Evolutionary conservation across 345 rosid genomes (phyloP).

Genomic region (Toxicodendron radicans): DNA sequence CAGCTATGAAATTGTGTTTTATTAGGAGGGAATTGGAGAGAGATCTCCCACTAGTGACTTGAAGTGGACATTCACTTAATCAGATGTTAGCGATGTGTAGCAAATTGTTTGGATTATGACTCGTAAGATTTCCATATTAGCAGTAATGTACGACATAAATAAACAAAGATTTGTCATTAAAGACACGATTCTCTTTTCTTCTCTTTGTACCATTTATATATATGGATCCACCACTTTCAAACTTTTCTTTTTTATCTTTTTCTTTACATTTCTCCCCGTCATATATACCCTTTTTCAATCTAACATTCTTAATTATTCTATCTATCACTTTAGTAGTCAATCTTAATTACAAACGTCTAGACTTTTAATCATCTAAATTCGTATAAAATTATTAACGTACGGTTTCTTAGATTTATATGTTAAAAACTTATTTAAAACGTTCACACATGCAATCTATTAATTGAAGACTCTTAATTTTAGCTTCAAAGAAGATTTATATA

Average conservation of each 20-base stretch:
- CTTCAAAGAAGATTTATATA: no score
- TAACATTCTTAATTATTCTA: no score
- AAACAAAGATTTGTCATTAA: neutral
- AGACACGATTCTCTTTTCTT: constrained; percentile 17
- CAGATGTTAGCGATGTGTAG: neutral
- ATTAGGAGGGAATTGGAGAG: neutral
- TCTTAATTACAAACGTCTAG: no score
- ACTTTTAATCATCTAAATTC: no score
- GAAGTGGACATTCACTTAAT: constrained; percentile 22
- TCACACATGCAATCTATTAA: no score
- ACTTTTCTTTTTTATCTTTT: neutral
- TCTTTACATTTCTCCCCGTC: neutral
- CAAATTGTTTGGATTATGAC: constrained; percentile 6
- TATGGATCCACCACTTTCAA: constrained; percentile 12
- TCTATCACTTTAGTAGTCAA: no score
- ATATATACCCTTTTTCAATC: no score
- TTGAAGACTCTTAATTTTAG: no score
- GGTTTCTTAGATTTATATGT: no score
- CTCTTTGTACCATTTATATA: neutral
- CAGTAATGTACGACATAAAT: neutral
- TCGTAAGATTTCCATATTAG: constrained; percentile 7
- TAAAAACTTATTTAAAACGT: no score
- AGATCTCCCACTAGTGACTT: constrained; percentile 23
- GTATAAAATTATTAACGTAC: no score
- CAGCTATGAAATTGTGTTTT: constrained; percentile 32